A percentile compares a stretch with the other conserved stretches of the same genome.
Evolutionary conservation across 148 eudicot genomes (phyloP).

Genomic region (Nepenthes mirabilis): DNA sequence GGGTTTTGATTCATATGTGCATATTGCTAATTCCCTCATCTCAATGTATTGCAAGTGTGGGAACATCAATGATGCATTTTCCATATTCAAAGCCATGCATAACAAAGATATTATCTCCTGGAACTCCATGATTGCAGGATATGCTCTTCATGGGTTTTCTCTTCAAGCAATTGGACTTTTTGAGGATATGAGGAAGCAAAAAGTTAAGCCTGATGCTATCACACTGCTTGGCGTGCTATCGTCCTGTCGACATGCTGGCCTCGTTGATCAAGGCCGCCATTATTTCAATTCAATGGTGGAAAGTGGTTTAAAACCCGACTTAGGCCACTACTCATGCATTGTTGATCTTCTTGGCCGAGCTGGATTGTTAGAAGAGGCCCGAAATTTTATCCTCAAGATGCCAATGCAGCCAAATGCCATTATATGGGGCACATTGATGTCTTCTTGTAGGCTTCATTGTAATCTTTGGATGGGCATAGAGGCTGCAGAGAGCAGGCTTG

Average conservation of each 20-base stretch:
- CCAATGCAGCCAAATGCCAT: slow-evolving; percentile 30
- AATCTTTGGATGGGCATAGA: slow-evolving; percentile 36
- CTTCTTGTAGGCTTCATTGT: slow-evolving; percentile 34
- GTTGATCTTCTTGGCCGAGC: slow-evolving; percentile 41
- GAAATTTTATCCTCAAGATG: slow-evolving; percentile 23
- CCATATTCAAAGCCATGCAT: slow-evolving; percentile 16
- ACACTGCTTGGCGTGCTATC: slow-evolving; percentile 27
- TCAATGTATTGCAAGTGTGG: slow-evolving; percentile 50
- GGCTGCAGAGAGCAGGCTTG: slow-evolving; percentile 39
- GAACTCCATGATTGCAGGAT: slow-evolving; percentile 39
- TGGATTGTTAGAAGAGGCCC: slow-evolving; percentile 23
- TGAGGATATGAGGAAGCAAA: slow-evolving; percentile 18
- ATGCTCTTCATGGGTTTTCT: slow-evolving; percentile 28
- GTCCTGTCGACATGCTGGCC: slow-evolving; percentile 40
- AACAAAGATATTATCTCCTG: slow-evolving; percentile 31
- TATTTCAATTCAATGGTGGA: slow-evolving; percentile 24
- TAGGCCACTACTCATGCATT: slow-evolving; percentile 34
- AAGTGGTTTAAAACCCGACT: slow-evolving; percentile 15
- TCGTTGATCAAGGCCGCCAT: slow-evolving; percentile 21
- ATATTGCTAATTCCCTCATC: slow-evolving; percentile 30
- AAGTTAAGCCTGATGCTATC: slow-evolving; percentile 24
- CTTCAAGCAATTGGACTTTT: slow-evolving; percentile 24
- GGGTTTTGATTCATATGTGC: slow-evolving; percentile 23
- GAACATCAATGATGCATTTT: slow-evolving; percentile 19
- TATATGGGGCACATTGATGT: slow-evolving; percentile 34